Evolutionary conservation across 495 filamentous ascomycete genomes (phyloP), one percentile per base, ranked within the genome.

Genomic region (Tetracladium setigerum): DNA sequence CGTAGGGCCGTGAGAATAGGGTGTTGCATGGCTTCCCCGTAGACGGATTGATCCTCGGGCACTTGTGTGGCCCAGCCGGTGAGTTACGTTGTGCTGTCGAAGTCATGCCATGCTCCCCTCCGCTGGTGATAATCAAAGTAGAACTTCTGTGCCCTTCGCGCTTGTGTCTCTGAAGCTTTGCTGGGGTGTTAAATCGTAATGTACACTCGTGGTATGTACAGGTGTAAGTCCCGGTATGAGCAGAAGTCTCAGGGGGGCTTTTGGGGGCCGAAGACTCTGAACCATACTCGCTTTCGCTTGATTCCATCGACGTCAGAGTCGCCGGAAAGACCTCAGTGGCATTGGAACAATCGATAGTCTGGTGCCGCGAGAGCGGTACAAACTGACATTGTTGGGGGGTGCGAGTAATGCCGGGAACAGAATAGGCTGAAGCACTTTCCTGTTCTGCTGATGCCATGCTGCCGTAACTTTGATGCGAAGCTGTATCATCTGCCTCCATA

Each of bases 21-120:
- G 87, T 91, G 63, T 92, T 95, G 78, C 92, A 98, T 3, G 91
- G 87, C 68, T 96, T 96, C 44, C 86, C 86, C 5, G 92, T 98
- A 51, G 87, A 89, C 1, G 94, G 92, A 67, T 98, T 98, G 66
- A 87, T 87, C 42, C 89, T 83, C 60, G 86, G 82, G 64, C 92
- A 95, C 60, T 78, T 82, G 70, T 95, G 90, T 24, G 89, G 89
- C 1, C 89, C 89, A 8, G 87, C 84, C 65, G 94, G 89, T 22
- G 81, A 85, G 58, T 87, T 90, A 61, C 79, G 82, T 42, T 69
- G 56, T 41, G 67, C 66, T 38, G 71, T 65, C 52, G 75, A 73
- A 15, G 78, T 78, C 63, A 72, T 70, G 30, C 67, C 68, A 37
- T 52, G 62, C 15, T 54, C 60, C 30, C 49, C 53, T 7, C 36